Evolutionary conservation across 805 yeast species (phyloP).

Genomic region (Cyberlindnera americana): DNA sequence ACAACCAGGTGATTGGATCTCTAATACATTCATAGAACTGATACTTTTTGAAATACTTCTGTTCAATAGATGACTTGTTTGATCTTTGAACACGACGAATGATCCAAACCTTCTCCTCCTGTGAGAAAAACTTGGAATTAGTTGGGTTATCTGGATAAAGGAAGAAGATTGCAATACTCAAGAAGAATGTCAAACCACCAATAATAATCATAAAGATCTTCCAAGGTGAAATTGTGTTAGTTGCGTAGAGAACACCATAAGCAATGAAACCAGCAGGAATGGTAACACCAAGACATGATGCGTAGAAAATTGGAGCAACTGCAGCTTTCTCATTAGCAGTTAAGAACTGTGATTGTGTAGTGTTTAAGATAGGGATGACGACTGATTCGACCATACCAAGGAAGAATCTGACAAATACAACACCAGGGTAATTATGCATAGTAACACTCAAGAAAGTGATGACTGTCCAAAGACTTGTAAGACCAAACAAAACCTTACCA

Average conservation of each 20-base stretch:
- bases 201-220: slow-evolving; percentile 51
- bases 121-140: slow-evolving; percentile 42
- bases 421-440: slow-evolving; percentile 42
- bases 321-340: slow-evolving; percentile 46
- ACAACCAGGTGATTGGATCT: slow-evolving; percentile 41
- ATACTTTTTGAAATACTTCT: slow-evolving; percentile 39
- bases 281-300: slow-evolving; percentile 47
- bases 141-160: slow-evolving; percentile 57
- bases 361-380: slow-evolving; percentile 41
- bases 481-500: slow-evolving; percentile 34
- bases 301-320: slow-evolving; percentile 51
- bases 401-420: slow-evolving; percentile 45
- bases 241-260: slow-evolving; percentile 34
- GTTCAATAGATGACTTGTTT: slow-evolving; percentile 40
- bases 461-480: slow-evolving; percentile 42
- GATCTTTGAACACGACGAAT: slow-evolving; percentile 40
- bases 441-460: slow-evolving; percentile 45
- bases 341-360: slow-evolving; percentile 48
- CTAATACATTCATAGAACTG: slow-evolving; percentile 42
- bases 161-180: slow-evolving; percentile 33
- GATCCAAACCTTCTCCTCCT: slow-evolving; percentile 49
- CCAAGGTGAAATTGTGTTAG: slow-evolving; percentile 39
- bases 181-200: slow-evolving; percentile 49
- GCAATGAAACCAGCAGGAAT: slow-evolving; percentile 52
- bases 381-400: slow-evolving; percentile 48